Evolutionary conservation across 192 early-diverging fungal genomes (phyloP), one percentile per base, ranked within the genome.

Genomic region (Spinellus fusiger): DNA sequence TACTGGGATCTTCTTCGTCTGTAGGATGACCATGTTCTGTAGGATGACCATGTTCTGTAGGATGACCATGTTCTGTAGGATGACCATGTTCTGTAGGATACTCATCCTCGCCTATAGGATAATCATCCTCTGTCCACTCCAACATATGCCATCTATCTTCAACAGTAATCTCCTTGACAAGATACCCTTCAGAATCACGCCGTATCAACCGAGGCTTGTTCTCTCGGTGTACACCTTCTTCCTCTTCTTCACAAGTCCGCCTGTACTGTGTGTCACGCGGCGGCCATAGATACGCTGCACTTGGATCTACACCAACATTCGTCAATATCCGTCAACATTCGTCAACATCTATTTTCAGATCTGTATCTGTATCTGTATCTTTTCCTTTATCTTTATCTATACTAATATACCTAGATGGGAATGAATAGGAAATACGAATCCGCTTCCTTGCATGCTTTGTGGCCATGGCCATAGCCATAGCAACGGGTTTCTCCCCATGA

Each of bases 171-270:
- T 74, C 72, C 13, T 64, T 68, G 2, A 74, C 66, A 5, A 74
- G 49, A 53, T 65, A 74, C 4, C 72, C 72, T 49, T 74, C 72
- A n/a, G 66, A 69, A 59, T 74, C 72, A 16, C 72, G 57, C 23
- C 72, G 53, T n/a, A 74, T 57, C 18, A 67, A 60, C 46, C 34
- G 16, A 47, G 55, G 46, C 35, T n/a, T 35, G 10, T 25, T 46
- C 6, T 29, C n/a, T n/a, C 56, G 49, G 27, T 54, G 22, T 8
- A 5, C 9, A 23, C 20, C 48, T 27, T 57, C 49, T 56, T 62
- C 6, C 15, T 13, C 3, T 29, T 50, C 22, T 48, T 28, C 50
- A 25, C 47, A 58, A 29, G 61, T 56, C 16, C 53, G 57, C n/a
- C 54, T 59, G 26, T 46, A 48, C 0, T 33, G 7, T 29, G 54